Conservation (phyloP, 2,329 filamentous ascomycete genomes). For the Penicillium sp. region DNA sequence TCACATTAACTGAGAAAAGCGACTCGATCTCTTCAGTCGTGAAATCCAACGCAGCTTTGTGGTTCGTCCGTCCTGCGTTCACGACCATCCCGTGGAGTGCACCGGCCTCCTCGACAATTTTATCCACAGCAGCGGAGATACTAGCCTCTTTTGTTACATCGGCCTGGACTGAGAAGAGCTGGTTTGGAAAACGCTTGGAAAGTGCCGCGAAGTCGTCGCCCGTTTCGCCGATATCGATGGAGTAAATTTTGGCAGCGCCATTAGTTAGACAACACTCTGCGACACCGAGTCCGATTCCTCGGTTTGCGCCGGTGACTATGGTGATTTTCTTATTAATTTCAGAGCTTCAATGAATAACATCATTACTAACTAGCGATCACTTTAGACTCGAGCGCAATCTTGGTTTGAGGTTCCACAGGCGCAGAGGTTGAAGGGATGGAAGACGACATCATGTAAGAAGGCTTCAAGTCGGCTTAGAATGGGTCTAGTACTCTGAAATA, state of each 20-base stretch:
- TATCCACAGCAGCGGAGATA: conserved; percentile 51
- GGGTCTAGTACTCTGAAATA: not conserved
- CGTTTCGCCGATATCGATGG: conserved; percentile 48
- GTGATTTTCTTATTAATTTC: not conserved
- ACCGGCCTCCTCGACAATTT: conserved; percentile 49
- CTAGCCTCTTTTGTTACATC: conserved; percentile 54
- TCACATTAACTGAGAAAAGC: conserved; percentile 50
- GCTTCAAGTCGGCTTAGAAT: not conserved
- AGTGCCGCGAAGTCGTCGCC: conserved; percentile 24
- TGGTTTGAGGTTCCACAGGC: conserved; percentile 14
- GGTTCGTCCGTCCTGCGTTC: conserved; percentile 57
- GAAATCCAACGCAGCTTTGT: conserved; percentile 57
- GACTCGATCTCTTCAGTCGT: conserved; percentile 53
- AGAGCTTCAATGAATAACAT: not conserved
- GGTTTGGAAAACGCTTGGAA: conserved; percentile 42
- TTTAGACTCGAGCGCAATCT: conserved; percentile 17
- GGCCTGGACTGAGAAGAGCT: conserved; percentile 47
- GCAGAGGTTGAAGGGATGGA: conserved; percentile 6
- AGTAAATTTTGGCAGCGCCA: conserved; percentile 50
- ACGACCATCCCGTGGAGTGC: conserved; percentile 56
- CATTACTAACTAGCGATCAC: conserved; percentile 13
- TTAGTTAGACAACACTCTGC: conserved; percentile 54
- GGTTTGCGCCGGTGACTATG: conserved; percentile 40
- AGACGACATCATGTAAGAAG: conserved; percentile 5
- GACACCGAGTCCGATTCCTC: conserved; percentile 52